Conservation (phyloP, 768 basidiomycete species). For the Crepidotus variabilis region DNA sequence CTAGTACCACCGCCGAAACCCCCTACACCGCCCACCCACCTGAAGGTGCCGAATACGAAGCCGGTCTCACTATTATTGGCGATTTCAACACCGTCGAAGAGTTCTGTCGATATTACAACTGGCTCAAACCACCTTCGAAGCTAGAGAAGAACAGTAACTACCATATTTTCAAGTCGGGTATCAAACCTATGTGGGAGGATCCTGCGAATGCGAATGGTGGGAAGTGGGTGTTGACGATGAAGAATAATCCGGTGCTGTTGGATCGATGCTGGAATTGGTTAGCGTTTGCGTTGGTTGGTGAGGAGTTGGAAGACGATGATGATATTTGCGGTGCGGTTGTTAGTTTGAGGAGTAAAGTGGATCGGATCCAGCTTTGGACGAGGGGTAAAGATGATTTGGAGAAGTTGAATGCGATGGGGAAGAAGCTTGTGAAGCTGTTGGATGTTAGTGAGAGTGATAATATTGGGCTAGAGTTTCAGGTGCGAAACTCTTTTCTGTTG, state of each 20-base stretch:
- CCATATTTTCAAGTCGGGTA: conserved; percentile 91
- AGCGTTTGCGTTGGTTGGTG: conserved; percentile 87
- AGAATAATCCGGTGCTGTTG: conserved; percentile 70
- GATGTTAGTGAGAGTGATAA: conserved; percentile 82
- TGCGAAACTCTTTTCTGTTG: conserved; percentile 27
- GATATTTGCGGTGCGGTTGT: conserved; percentile 89
- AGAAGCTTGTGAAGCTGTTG: conserved; percentile 75
- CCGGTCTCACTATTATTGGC: conserved; percentile 80
- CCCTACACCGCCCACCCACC: conserved; percentile 39
- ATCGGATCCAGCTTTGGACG: conserved; percentile 91
- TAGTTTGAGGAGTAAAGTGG: conserved; percentile 80
- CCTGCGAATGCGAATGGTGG: conserved; percentile 87
- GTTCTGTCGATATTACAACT: conserved; percentile 91
- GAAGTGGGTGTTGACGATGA: conserved; percentile 95
- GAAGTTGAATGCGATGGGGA: conserved; percentile 79
- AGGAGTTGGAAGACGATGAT: conserved; percentile 66
- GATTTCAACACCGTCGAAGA: conserved; percentile 88
- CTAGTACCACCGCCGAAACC: conserved; percentile 21
- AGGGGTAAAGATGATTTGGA: conserved; percentile 83
- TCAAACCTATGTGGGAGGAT: conserved; percentile 98
- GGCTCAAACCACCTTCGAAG: conserved; percentile 88
- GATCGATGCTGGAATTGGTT: conserved; percentile 91
- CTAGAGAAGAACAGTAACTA: conserved; percentile 91
- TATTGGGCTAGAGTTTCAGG: conserved; percentile 90
- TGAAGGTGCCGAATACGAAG: conserved; percentile 77